Conservation (phyloP, 1,284 basidiomycete species). For the Trichosporon coremiiforme region DNA sequence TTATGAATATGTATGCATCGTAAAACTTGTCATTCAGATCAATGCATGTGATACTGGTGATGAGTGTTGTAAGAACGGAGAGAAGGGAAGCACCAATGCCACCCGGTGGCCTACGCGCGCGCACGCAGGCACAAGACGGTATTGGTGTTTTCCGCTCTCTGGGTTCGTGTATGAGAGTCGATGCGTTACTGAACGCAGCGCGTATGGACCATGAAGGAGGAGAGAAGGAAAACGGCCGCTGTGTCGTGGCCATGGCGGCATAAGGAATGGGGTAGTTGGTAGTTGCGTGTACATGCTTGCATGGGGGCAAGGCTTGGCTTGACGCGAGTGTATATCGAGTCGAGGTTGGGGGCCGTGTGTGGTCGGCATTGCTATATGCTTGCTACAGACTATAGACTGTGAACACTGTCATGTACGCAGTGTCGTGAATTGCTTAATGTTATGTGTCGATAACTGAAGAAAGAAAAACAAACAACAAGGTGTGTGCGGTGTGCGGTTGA, state of each 20-base stretch:
- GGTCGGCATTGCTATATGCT: background rate
- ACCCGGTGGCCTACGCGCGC: background rate
- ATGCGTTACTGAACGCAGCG: background rate
- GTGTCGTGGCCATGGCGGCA: constrained; percentile 8
- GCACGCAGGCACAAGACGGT: background rate
- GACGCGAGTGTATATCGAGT: too few relatives aligned
- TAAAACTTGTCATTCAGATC: too few relatives aligned
- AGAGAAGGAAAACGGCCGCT: constrained; percentile 8
- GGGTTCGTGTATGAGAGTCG: constrained; percentile 6
- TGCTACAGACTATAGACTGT: background rate
- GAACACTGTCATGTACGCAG: background rate
- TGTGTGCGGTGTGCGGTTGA: background rate
- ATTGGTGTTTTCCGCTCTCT: constrained; percentile 16
- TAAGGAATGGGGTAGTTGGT: too few relatives aligned
- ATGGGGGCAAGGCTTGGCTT: background rate
- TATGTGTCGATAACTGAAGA: background rate
- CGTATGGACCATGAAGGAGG: background rate
- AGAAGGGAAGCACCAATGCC: background rate
- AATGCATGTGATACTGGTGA: too few relatives aligned
- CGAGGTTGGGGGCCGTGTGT: background rate
- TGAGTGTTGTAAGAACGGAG: too few relatives aligned
- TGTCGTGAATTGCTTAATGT: background rate
- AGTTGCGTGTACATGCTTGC: constrained; percentile 2
- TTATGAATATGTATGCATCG: too few relatives aligned
- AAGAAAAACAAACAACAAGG: background rate